Evolutionary conservation across 352 stramenopile genomes (phyloP).

Genomic region (Globisporangium perplexum): DNA sequence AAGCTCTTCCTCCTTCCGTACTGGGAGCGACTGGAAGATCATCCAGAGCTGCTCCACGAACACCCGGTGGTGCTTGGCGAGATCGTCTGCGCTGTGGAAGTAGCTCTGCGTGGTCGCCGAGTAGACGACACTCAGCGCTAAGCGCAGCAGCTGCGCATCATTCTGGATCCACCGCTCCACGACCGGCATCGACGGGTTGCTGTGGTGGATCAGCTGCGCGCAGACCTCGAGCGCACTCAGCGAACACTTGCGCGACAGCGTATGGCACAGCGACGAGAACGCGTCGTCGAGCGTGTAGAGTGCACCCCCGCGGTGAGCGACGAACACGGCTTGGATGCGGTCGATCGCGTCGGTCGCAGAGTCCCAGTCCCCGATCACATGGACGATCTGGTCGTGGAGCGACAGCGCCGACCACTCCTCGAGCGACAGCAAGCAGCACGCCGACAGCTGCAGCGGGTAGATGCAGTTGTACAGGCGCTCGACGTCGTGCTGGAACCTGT

Average conservation of each 20-base stretch:
- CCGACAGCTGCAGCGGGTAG: slow-evolving; percentile 33
- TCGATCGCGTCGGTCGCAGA: slow-evolving; percentile 21
- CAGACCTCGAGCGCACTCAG: slow-evolving; percentile 34
- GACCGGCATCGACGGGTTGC: slow-evolving; percentile 43
- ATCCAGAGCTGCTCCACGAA: slow-evolving; percentile 61
- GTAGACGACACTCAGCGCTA: slow-evolving; percentile 47
- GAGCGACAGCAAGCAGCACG: slow-evolving; percentile 34
- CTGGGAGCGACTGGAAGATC: slow-evolving; percentile 71
- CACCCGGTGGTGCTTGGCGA: slow-evolving; percentile 9
- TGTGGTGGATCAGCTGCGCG: slow-evolving; percentile 52
- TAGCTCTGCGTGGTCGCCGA: not conserved
- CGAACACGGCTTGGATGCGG: slow-evolving; percentile 42
- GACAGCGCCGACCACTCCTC: slow-evolving; percentile 53
- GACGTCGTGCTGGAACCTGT: slow-evolving; percentile 41
- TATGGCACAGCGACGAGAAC: slow-evolving; percentile 41
- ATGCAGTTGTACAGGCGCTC: slow-evolving; percentile 61
- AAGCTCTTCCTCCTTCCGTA: slow-evolving; percentile 49
- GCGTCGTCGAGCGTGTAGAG: slow-evolving; percentile 44
- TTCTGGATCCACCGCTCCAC: slow-evolving; percentile 57
- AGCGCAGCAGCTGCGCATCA: slow-evolving; percentile 42
- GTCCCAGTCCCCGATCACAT: slow-evolving; percentile 30
- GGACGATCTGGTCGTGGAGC: slow-evolving; percentile 48
- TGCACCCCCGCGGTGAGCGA: slow-evolving; percentile 27
- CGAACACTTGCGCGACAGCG: slow-evolving; percentile 19
- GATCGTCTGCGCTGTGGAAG: not conserved